Percentiles rank a stretch among this genome's conserved stretches.
These are phyloP conservation scores for Naganishia vaughanmartiniae DNA, from an alignment of 768 basidiomycete genomes.

Conservation along the genomic window DNA sequence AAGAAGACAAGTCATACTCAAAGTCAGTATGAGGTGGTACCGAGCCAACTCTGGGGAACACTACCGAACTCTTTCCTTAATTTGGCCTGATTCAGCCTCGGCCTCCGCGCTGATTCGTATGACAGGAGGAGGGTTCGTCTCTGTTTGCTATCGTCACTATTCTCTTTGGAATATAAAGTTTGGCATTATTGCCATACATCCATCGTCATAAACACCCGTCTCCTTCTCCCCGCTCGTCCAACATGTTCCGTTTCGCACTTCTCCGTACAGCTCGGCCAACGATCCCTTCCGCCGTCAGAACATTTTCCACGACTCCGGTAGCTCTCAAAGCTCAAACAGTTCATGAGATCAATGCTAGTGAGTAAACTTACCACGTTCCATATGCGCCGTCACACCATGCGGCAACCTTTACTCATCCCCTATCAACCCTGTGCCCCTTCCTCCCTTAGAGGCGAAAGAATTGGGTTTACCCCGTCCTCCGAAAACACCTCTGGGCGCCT, in stretches of 20 bases:
- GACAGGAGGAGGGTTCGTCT: too few species aligned
- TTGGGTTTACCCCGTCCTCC: constrained; percentile 28
- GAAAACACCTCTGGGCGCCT: constrained; percentile 28
- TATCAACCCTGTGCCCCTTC: background rate
- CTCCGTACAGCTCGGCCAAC: background rate
- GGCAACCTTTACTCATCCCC: background rate
- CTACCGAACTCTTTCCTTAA: too few species aligned
- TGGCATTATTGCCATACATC: too few species aligned
- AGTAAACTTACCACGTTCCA: background rate
- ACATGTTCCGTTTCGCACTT: background rate
- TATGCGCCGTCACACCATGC: too few species aligned
- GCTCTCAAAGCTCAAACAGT: constrained; percentile 2
- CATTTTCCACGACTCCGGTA: constrained; percentile 2
- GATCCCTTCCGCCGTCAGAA: background rate
- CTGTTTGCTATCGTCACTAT: too few species aligned
- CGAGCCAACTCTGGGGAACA: too few species aligned
- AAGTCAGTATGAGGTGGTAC: too few species aligned
- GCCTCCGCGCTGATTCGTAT: too few species aligned
- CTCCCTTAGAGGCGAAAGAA: background rate
- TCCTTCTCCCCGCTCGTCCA: background rate
- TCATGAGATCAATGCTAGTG: constrained; percentile 6
- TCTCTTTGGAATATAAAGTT: too few species aligned
- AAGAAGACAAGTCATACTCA: too few species aligned
- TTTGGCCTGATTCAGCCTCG: too few species aligned
- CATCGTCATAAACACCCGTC: too few species aligned